Percentiles rank a stretch among this genome's conserved stretches.
Conservation (phyloP, 768 basidiomycete genomes). For the Tephrocybe sp. region DNA sequence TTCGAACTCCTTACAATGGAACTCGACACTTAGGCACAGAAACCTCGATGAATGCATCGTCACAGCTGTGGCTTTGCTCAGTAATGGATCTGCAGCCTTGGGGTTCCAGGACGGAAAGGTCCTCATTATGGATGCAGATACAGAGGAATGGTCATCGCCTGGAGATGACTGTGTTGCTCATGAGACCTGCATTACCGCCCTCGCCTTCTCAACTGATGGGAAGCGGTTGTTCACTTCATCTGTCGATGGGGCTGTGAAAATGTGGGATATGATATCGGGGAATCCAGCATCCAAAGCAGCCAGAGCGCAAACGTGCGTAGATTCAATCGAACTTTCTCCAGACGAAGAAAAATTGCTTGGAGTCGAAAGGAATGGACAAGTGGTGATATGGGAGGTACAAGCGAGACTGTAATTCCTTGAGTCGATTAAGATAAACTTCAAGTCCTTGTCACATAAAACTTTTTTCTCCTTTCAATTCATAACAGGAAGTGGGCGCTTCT, state of each 20-base stretch:
- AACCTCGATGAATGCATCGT: not conserved
- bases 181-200: not conserved
- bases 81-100: not conserved
- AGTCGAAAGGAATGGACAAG: not conserved
- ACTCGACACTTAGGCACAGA: not conserved
- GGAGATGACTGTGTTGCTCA: not conserved
- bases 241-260: not conserved
- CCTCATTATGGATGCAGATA: not conserved
- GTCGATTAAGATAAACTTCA: too few relatives aligned
- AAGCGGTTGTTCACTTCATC: not conserved
- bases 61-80: not conserved
- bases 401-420: too few relatives aligned
- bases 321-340: not conserved
- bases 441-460: too few relatives aligned
- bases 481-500: too few relatives aligned
- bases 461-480: too few relatives aligned
- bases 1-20: not conserved
- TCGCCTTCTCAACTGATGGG: conserved; percentile 2
- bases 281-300: not conserved
- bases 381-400: not conserved
- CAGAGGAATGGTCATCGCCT: not conserved
- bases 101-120: conserved; percentile 6
- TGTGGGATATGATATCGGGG: conserved; percentile 1
- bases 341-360: not conserved
- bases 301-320: not conserved